Percentiles rank a stretch among this genome's conserved stretches.
These are phyloP conservation scores for Fusarium duplospermum DNA, from an alignment of 2,329 filamentous ascomycete species.

Conservation along the genomic window DNA sequence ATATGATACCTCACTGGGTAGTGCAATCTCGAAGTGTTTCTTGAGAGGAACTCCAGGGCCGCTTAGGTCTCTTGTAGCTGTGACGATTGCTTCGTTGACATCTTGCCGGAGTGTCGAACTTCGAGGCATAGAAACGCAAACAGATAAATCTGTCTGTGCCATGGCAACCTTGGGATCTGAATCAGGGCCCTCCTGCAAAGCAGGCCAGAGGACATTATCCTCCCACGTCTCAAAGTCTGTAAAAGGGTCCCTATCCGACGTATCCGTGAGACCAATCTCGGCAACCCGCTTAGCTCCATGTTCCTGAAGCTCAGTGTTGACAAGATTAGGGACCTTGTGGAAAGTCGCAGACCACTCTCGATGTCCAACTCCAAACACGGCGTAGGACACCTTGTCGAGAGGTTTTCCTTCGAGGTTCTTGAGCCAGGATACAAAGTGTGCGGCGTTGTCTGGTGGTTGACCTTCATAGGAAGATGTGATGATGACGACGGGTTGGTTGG, in stretches of 20 bases:
- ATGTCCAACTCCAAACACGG: slow-evolving; percentile 75
- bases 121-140: neutral
- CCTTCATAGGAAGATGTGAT: slow-evolving; percentile 78
- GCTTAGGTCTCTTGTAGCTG: slow-evolving; percentile 64
- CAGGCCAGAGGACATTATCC: slow-evolving; percentile 60
- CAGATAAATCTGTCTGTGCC: neutral
- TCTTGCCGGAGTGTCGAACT: slow-evolving; percentile 68
- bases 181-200: slow-evolving; percentile 61
- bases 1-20: slow-evolving; percentile 72
- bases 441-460: slow-evolving; percentile 75
- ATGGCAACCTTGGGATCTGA: slow-evolving; percentile 43
- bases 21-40: slow-evolving; percentile 69
- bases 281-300: slow-evolving; percentile 42
- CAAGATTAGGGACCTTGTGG: slow-evolving; percentile 69
- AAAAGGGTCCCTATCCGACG: slow-evolving; percentile 69
- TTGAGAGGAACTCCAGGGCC: slow-evolving; percentile 59
- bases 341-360: slow-evolving; percentile 68
- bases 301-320: slow-evolving; percentile 61
- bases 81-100: slow-evolving; percentile 68
- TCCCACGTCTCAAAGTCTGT: slow-evolving; percentile 72
- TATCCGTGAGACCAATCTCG: slow-evolving; percentile 65
- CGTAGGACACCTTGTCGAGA: slow-evolving; percentile 65
- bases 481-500: slow-evolving; percentile 68
- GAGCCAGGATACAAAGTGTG: slow-evolving; percentile 73
- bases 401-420: slow-evolving; percentile 58